Evolutionary conservation across 768 basidiomycete species (phyloP), one percentile per base, ranked within the genome.

Genomic region (Tulasnella sp.): DNA sequence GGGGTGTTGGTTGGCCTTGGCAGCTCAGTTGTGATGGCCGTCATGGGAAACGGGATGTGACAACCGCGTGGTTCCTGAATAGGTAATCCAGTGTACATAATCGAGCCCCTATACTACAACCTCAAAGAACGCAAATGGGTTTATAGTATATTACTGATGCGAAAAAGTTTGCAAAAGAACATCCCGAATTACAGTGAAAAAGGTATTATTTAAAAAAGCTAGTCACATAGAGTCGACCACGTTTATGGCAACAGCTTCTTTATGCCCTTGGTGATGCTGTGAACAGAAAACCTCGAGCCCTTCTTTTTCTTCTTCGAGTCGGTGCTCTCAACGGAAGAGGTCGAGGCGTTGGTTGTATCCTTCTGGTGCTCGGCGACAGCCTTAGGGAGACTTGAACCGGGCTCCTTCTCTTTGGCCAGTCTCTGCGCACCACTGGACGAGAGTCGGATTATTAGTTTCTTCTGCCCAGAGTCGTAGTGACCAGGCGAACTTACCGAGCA

Each of bases 281-380:
- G 31, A 68, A 68, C 19, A 22, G 67, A 68, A n/a, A 68, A 38
- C 67, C 67, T 68, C 49, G 49, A 52, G 5, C 49, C 49, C 29
- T 68, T 68, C 37, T 68, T 68, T 29, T 68, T 68, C 67, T 68
- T 68, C 67, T 68, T 34, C 37, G 67, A 68, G 34, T 68, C 25
- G 31, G 67, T 68, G 67, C 67, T 38, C 15, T 22, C 37, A 31
- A n/a, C 67, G 37, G 25, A 68, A 5, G 67, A 68, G 9, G 31
- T 34, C 34, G 67, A 34, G 67, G 67, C 31, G 67, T 34, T 68
- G 67, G 67, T 34, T 5, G 15, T 9, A 31, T 68, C 67, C 31
- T 38, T 38, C 19, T 38, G 67, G 67, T 34, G 34, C 37, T 68
- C 67, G 17, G 31, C 37, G 5, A 68, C 67, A 31, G 67, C 67